These are phyloP conservation scores for Chamaenerion angustifolium DNA, from an alignment of 345 rosid species.

Conservation along the genomic window DNA sequence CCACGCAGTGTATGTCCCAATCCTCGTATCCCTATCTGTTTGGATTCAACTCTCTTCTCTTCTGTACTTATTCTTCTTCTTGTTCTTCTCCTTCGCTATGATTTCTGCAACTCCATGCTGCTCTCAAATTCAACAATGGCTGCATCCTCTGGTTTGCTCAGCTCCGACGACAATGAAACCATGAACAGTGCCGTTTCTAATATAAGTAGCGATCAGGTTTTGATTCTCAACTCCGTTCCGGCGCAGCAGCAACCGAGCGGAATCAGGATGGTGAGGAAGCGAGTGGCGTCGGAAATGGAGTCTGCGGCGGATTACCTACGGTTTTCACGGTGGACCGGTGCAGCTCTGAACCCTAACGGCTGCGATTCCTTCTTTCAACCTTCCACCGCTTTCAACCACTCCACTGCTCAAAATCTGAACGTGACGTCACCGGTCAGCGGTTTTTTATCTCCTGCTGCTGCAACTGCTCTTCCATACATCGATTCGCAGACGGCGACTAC, in stretches of 20 bases:
- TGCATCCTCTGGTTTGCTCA: slow-evolving; percentile 5
- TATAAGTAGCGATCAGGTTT: not conserved
- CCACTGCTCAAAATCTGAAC: slow-evolving; percentile 37
- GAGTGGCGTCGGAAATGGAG: slow-evolving; percentile 76
- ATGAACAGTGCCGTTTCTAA: not conserved
- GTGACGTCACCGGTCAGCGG: slow-evolving; percentile 43
- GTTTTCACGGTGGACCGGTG: slow-evolving; percentile 25
- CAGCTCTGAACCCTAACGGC: slow-evolving; percentile 9
- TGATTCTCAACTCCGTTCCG: not conserved
- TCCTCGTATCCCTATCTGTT: no score
- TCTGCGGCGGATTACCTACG: slow-evolving; percentile 10
- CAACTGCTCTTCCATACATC: slow-evolving; percentile 1
- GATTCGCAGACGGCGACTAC: slow-evolving; percentile 11
- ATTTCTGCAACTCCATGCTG: not conserved
- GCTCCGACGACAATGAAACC: slow-evolving; percentile 1
- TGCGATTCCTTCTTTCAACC: slow-evolving; percentile 2
- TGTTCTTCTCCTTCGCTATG: not conserved
- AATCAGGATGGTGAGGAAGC: slow-evolving; percentile 52
- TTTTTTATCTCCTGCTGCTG: slow-evolving; percentile 23
- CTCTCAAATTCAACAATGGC: not conserved
- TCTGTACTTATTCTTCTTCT: not conserved
- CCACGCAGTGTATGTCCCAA: no score
- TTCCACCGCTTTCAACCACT: slow-evolving; percentile 32
- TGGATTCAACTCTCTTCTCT: no score
- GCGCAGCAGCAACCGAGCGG: slow-evolving; percentile 4